Percentiles rank a stretch among this genome's conserved stretches.
Evolutionary conservation across 1,284 basidiomycete species (phyloP).

Genomic region (Trametes versicolor): DNA sequence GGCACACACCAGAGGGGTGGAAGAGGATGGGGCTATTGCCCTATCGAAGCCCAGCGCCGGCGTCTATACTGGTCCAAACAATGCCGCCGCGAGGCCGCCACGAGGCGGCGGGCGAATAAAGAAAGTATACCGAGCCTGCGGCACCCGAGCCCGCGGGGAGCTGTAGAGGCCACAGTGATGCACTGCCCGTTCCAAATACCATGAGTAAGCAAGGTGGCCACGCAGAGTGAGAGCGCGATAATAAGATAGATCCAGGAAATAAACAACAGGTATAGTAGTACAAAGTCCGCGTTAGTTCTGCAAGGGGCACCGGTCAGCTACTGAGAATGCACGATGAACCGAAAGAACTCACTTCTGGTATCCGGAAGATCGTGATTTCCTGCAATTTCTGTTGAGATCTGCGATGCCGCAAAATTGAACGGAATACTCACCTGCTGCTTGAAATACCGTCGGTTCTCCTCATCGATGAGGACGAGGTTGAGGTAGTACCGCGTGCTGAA

Average conservation of each 20-base stretch:
- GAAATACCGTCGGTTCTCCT: conserved; percentile 96
- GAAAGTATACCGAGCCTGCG: no score
- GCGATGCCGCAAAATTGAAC: background rate
- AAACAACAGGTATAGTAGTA: conserved; percentile 43
- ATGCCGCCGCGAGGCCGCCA: no score
- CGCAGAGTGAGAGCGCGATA: conserved; percentile 2
- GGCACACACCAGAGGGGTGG: no score
- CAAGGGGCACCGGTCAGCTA: background rate
- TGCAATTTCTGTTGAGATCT: conserved; percentile 38
- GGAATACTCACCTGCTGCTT: conserved; percentile 74
- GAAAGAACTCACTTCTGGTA: conserved; percentile 70
- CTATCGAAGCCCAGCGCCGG: no score
- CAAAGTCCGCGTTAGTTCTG: conserved; percentile 43
- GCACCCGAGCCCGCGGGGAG: no score
- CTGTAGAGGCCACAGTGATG: background rate
- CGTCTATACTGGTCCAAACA: no score
- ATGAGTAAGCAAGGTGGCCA: background rate
- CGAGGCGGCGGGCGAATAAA: no score
- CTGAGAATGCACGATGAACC: background rate
- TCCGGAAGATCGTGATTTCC: conserved; percentile 81
- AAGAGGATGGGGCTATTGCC: no score
- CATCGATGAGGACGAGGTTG: conserved; percentile 96
- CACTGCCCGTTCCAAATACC: no score
- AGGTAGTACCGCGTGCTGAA: conserved; percentile 97
- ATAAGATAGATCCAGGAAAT: conserved; percentile 37